A percentile compares a stretch with the other conserved stretches of the same genome.
phyloP scores from a whole-genome alignment of 106 monocot genomes.

The Dendrobium huoshanense region DNA sequence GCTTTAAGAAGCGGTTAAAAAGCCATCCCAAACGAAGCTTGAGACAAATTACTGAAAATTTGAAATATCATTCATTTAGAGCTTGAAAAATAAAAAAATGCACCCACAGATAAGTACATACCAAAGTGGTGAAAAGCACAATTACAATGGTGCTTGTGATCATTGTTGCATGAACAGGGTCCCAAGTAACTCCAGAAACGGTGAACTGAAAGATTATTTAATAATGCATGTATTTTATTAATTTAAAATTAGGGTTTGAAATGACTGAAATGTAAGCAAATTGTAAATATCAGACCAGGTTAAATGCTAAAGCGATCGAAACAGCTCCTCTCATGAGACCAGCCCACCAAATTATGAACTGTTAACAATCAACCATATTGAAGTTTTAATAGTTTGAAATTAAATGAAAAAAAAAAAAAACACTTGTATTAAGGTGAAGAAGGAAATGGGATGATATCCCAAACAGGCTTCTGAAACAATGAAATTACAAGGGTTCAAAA shows the following conservation, averaged over 20 bases:
- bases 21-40: too few species aligned
- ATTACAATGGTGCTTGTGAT: slow-evolving; percentile 79
- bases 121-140: slow-evolving; percentile 85
- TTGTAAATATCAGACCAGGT: slow-evolving; percentile 32
- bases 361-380: not conserved
- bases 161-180: slow-evolving; percentile 75
- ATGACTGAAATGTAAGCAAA: not conserved
- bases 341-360: slow-evolving; percentile 95
- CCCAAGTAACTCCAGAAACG: slow-evolving; percentile 58
- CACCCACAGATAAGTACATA: slow-evolving; percentile 8
- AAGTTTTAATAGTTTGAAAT: not conserved
- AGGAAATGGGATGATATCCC: not conserved
- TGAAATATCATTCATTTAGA: too few species aligned
- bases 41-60: too few species aligned
- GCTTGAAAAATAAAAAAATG: too few species aligned
- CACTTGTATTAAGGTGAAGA: not conserved
- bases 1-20: too few species aligned
- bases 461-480: too few species aligned
- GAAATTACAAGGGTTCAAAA: not conserved
- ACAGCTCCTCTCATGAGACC: slow-evolving; percentile 94
- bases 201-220: slow-evolving; percentile 47
- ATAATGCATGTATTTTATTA: not conserved
- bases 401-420: not conserved
- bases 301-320: slow-evolving; percentile 80
- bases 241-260: too few species aligned